These are phyloP conservation scores for Lippia alba DNA, from an alignment of 305 asterid species.

Conservation along the genomic window DNA sequence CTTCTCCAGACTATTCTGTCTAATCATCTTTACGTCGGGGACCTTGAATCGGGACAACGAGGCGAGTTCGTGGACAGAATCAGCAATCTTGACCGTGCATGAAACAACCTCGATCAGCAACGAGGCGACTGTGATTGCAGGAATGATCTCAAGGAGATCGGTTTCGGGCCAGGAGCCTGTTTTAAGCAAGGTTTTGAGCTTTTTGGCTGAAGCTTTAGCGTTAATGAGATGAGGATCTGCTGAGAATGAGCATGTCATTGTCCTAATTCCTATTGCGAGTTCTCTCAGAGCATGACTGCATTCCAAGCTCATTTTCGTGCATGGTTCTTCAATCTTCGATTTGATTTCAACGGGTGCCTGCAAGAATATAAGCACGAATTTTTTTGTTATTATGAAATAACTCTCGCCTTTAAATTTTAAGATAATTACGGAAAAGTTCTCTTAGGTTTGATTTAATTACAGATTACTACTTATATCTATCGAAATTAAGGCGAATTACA, in stretches of 20 bases:
- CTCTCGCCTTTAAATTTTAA: neutral
- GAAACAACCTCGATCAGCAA: slow-evolving; percentile 53
- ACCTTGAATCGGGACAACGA: slow-evolving; percentile 49
- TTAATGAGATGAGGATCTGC: slow-evolving; percentile 41
- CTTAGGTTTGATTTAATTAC: neutral
- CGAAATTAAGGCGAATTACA: too few species aligned
- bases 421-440: neutral
- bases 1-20: slow-evolving; percentile 22
- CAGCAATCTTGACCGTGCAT: slow-evolving; percentile 51
- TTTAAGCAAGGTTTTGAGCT: slow-evolving; percentile 33
- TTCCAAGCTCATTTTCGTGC: slow-evolving; percentile 51
- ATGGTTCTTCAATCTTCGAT: slow-evolving; percentile 44
- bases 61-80: slow-evolving; percentile 56
- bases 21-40: slow-evolving; percentile 28
- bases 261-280: slow-evolving; percentile 49
- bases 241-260: slow-evolving; percentile 48
- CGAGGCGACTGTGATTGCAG: slow-evolving; percentile 49
- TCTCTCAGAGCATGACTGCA: slow-evolving; percentile 54
- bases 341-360: slow-evolving; percentile 49
- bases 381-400: neutral
- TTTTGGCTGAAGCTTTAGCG: slow-evolving; percentile 42
- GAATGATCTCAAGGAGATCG: slow-evolving; percentile 38
- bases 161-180: slow-evolving; percentile 29
- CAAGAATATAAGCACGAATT: neutral
- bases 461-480: neutral